Evolutionary conservation across 148 eudicot species (phyloP).

Genomic region (Camellia japonica): DNA sequence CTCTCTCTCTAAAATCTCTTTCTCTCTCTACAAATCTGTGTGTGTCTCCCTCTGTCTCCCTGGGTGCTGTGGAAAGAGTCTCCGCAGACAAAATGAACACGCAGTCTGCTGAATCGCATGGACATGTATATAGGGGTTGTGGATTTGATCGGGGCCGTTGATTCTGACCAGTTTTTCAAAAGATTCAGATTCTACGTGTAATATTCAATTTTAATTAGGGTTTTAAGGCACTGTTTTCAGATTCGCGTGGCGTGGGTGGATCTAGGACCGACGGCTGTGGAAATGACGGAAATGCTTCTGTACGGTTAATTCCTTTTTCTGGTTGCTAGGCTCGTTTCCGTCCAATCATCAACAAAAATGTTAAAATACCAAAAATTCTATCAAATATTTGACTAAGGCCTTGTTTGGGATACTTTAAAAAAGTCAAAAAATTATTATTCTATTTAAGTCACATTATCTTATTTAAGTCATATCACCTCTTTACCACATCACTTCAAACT

Average conservation of each 20-base stretch:
- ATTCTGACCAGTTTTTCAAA: slow-evolving; percentile 16
- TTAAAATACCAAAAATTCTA: no score
- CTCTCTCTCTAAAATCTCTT: slow-evolving; percentile 10
- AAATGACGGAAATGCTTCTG: no score
- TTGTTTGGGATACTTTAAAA: no score
- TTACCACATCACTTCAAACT: no score
- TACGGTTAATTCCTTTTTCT: no score
- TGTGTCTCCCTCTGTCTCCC: background rate
- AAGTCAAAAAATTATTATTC: no score
- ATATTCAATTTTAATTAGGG: slow-evolving; percentile 20
- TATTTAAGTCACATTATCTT: no score
- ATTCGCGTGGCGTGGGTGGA: background rate
- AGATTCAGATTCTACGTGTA: slow-evolving; percentile 14
- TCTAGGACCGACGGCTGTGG: no score
- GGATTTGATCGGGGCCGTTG: slow-evolving; percentile 30
- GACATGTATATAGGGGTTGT: background rate
- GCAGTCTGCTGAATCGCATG: slow-evolving; percentile 1
- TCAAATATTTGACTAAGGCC: no score
- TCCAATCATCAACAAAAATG: no score
- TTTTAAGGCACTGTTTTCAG: background rate
- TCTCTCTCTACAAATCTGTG: background rate
- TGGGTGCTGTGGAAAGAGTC: background rate
- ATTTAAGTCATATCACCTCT: no score
- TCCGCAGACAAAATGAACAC: background rate
- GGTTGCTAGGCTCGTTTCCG: no score